A percentile compares a stretch with the other conserved stretches of the same genome.
phyloP scores from a whole-genome alignment of 129 eudicot genomes.

The Lactuca sativa region DNA sequence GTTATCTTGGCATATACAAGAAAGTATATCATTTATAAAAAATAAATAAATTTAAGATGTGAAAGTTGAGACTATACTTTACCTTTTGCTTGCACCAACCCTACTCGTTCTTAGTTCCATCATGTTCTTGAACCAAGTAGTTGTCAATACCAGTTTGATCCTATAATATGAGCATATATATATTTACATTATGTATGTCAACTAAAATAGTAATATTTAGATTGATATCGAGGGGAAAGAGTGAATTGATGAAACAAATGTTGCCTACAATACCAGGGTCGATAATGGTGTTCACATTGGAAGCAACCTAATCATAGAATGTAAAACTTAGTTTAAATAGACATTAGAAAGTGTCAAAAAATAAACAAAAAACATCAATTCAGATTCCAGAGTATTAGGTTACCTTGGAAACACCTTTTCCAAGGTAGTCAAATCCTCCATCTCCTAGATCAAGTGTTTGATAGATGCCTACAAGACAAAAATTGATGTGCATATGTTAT shows the following conservation, averaged over 20 bases:
- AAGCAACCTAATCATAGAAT: conserved; percentile 58
- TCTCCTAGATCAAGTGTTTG: conserved; percentile 95
- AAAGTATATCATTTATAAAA: conserved; percentile 5
- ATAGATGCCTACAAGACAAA: conserved; percentile 54
- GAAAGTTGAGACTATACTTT: background rate
- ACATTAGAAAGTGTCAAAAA: background rate
- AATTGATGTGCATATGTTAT: background rate
- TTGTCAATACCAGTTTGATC: conserved; percentile 88
- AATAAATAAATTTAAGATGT: background rate
- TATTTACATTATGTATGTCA: background rate
- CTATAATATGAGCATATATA: conserved; percentile 26
- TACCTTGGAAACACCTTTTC: conserved; percentile 97
- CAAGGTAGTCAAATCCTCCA: conserved; percentile 93
- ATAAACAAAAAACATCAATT: background rate
- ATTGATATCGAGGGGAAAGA: conserved; percentile 15
- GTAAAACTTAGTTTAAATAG: conserved; percentile 10
- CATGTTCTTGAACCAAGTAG: conserved; percentile 90
- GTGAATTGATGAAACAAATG: conserved; percentile 44
- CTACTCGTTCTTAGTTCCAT: conserved; percentile 96
- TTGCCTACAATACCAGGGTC: conserved; percentile 89
- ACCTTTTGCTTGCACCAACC: conserved; percentile 99
- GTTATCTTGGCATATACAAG: conserved; percentile 64
- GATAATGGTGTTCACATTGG: conserved; percentile 72
- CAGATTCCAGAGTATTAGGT: background rate
- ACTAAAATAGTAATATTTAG: background rate